Percentiles rank a stretch among this genome's conserved stretches.
Evolutionary conservation across 2,329 filamentous ascomycete genomes (phyloP).

Genomic region (Iodosphaeria phyllophila): DNA sequence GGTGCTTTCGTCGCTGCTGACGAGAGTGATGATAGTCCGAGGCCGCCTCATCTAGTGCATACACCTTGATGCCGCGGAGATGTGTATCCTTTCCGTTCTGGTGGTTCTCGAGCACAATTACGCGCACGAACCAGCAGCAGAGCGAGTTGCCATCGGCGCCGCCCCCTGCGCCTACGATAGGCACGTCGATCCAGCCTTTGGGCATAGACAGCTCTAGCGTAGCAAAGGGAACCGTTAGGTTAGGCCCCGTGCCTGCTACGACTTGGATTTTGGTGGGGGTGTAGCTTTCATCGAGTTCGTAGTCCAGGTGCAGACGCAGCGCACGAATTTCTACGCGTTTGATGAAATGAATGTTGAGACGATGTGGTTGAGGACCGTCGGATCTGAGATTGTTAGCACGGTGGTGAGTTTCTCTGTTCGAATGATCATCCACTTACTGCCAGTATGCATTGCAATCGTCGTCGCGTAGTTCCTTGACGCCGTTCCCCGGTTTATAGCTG

Average conservation of each 20-base stretch:
- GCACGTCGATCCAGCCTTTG: slow-evolving; percentile 79
- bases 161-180: slow-evolving; percentile 33
- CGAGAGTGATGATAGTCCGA: too few relatives aligned
- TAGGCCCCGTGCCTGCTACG: slow-evolving; percentile 74
- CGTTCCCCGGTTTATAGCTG: slow-evolving; percentile 64
- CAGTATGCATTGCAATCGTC: slow-evolving; percentile 59
- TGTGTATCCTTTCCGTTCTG: slow-evolving; percentile 99
- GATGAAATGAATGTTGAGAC: slow-evolving; percentile 70
- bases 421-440: slow-evolving; percentile 48
- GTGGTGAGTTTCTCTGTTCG: too few relatives aligned
- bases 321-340: slow-evolving; percentile 63
- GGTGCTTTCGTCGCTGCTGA: too few relatives aligned
- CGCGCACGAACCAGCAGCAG: slow-evolving; percentile 75
- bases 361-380: slow-evolving; percentile 68
- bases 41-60: slow-evolving; percentile 37
- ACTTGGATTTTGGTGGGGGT: slow-evolving; percentile 88
- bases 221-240: slow-evolving; percentile 78
- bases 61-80: slow-evolving; percentile 81
- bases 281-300: slow-evolving; percentile 85
- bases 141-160: slow-evolving; percentile 54
- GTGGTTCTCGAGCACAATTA: slow-evolving; percentile 87
- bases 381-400: slow-evolving; percentile 27
- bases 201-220: slow-evolving; percentile 63
- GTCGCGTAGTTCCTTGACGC: slow-evolving; percentile 55
- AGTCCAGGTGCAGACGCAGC: slow-evolving; percentile 76